phyloP scores from a whole-genome alignment of 805 yeast genomes.

The Saturnispora halmiae region DNA sequence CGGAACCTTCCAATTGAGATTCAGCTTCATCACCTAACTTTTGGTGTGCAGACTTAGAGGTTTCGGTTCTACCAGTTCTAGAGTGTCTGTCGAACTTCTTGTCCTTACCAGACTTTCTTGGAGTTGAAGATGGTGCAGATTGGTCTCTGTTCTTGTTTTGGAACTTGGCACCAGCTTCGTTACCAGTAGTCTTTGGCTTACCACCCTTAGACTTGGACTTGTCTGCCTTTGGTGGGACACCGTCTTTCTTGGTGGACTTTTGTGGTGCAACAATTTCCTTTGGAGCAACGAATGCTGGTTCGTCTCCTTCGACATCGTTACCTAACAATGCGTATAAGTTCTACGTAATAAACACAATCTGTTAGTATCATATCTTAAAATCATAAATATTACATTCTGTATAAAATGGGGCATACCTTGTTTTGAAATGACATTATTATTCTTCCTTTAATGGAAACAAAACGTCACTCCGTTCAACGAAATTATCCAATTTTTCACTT shows the following conservation, averaged over 20 bases:
- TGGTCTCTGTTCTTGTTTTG: conserved; percentile 60
- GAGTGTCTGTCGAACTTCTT: conserved; percentile 75
- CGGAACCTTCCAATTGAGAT: conserved; percentile 35
- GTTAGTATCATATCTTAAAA: conserved; percentile 5
- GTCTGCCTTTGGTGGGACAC: conserved; percentile 70
- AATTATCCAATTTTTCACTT: background rate
- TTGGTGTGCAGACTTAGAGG: conserved; percentile 72
- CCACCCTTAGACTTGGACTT: conserved; percentile 68
- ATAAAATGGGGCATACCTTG: conserved; percentile 15
- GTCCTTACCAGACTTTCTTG: conserved; percentile 37
- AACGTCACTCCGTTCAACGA: background rate
- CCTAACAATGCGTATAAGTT: conserved; percentile 79
- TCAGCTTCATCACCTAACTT: conserved; percentile 84
- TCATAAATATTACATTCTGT: too few species aligned
- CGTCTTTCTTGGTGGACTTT: conserved; percentile 82
- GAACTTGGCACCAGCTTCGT: conserved; percentile 78
- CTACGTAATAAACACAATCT: conserved; percentile 33
- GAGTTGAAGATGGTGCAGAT: conserved; percentile 46
- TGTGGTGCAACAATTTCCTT: conserved; percentile 73
- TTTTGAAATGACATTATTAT: conserved; percentile 17
- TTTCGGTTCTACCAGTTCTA: conserved; percentile 74
- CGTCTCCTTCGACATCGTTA: conserved; percentile 82
- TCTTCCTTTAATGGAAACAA: background rate
- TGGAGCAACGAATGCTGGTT: conserved; percentile 45
- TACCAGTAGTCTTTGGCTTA: conserved; percentile 67